phyloP scores from a whole-genome alignment of 352 stramenopile genomes.

The Detonula confervacea region DNA sequence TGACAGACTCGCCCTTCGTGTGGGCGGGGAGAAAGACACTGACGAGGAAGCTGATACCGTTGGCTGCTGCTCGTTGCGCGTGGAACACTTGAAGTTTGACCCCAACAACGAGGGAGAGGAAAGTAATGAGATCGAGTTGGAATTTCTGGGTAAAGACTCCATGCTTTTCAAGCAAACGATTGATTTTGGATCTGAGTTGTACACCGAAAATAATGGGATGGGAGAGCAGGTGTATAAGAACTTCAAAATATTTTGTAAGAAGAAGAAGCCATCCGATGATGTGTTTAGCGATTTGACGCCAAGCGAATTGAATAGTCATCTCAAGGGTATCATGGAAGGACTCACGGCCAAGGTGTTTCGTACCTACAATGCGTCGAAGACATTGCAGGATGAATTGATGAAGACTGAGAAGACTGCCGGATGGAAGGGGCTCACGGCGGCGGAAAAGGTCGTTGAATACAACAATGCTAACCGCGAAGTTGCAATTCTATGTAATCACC shows the following conservation, averaged over 20 bases:
- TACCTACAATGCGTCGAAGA: slow-evolving; percentile 99
- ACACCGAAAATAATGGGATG: slow-evolving; percentile 86
- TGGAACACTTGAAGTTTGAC: slow-evolving; percentile 98
- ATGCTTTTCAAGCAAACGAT: slow-evolving; percentile 99
- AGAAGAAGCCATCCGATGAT: slow-evolving; percentile 94
- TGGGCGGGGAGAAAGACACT: slow-evolving; percentile 99
- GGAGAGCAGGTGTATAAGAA: slow-evolving; percentile 92
- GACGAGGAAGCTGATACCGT: slow-evolving; percentile 97
- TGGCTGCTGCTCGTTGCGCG: slow-evolving; percentile 97
- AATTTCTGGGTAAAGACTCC: slow-evolving; percentile 99
- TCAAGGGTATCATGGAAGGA: slow-evolving; percentile 98
- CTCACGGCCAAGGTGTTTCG: slow-evolving; percentile 99
- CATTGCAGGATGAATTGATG: slow-evolving; percentile 96
- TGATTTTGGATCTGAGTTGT: slow-evolving; percentile 87
- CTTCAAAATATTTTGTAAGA: slow-evolving; percentile 96
- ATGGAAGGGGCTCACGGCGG: slow-evolving; percentile 77
- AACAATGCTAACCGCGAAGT: slow-evolving; percentile 99
- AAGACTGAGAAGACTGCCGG: slow-evolving; percentile 72
- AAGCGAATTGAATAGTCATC: slow-evolving; percentile 96
- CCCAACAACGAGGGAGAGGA: slow-evolving; percentile 81
- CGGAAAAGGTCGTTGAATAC: slow-evolving; percentile 96
- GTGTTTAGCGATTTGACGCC: slow-evolving; percentile 97
- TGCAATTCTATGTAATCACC: slow-evolving; percentile 99
- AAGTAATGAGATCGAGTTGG: slow-evolving; percentile 94
- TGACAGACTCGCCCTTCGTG: slow-evolving; percentile 98